phyloP scores from a whole-genome alignment of 495 filamentous ascomycete genomes.

The Corynascus novoguineensis region DNA sequence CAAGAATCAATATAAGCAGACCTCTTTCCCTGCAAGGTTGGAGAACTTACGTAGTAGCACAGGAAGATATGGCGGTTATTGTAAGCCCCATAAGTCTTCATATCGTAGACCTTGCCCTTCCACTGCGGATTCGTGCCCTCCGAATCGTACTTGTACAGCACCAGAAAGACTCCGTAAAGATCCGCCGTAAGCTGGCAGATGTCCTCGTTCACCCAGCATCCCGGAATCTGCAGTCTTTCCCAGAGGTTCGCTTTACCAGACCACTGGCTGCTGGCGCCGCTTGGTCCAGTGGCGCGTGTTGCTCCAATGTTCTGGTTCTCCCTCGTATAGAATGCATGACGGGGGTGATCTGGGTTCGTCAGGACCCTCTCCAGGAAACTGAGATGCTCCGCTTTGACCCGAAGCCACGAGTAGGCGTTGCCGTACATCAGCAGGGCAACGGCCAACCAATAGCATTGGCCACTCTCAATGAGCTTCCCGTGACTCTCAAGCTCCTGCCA shows the following conservation, averaged over 20 bases:
- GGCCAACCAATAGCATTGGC: slow-evolving; percentile 22
- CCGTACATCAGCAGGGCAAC: slow-evolving; percentile 22
- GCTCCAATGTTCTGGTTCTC: slow-evolving; percentile 1
- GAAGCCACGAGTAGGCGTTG: slow-evolving; percentile 18
- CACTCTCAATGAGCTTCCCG: slow-evolving; percentile 5
- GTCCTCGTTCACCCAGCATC: slow-evolving; percentile 20
- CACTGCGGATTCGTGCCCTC: background rate
- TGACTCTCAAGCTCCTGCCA: slow-evolving; percentile 1
- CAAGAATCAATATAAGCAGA: background rate
- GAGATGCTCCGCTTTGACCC: slow-evolving; percentile 30
- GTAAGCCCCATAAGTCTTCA: slow-evolving; percentile 23
- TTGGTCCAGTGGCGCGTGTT: background rate
- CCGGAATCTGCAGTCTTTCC: slow-evolving; percentile 24
- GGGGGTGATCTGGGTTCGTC: slow-evolving; percentile 17
- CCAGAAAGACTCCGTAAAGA: slow-evolving; percentile 21
- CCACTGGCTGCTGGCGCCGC: background rate
- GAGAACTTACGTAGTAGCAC: slow-evolving; percentile 15
- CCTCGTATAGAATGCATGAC: slow-evolving; percentile 17
- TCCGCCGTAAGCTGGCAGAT: slow-evolving; percentile 26
- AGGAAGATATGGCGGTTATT: slow-evolving; percentile 29
- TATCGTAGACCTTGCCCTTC: slow-evolving; percentile 17
- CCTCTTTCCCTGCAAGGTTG: background rate
- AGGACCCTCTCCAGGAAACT: slow-evolving; percentile 17
- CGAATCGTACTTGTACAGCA: slow-evolving; percentile 20
- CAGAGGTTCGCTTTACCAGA: slow-evolving; percentile 14